Evolutionary conservation across 2,329 filamentous ascomycete species (phyloP).

Genomic region (Pestalotiopsis sp.): DNA sequence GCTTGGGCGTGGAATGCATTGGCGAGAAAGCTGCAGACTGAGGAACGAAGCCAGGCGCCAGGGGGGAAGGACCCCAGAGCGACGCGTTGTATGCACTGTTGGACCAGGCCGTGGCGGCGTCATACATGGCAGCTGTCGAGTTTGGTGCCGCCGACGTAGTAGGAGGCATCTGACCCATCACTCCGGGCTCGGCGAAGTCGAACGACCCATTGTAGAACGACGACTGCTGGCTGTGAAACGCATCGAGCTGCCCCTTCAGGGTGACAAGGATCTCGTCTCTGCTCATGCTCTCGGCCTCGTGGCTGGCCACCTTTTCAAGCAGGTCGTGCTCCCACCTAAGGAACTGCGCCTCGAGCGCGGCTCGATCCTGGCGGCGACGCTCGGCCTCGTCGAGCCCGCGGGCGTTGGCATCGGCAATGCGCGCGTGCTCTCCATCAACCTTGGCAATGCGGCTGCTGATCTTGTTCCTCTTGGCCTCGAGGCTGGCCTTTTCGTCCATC

Average conservation of each 20-base stretch:
- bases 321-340: slow-evolving; percentile 47
- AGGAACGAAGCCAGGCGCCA: slow-evolving; percentile 41
- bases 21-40: slow-evolving; percentile 34
- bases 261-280: slow-evolving; percentile 44
- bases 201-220: slow-evolving; percentile 35
- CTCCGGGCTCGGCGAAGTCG: slow-evolving; percentile 29
- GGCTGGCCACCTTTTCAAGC: slow-evolving; percentile 39
- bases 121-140: slow-evolving; percentile 25
- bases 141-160: slow-evolving; percentile 9
- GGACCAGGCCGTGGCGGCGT: slow-evolving; percentile 32
- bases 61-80: slow-evolving; percentile 35
- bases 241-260: slow-evolving; percentile 41
- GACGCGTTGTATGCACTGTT: slow-evolving; percentile 34
- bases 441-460: slow-evolving; percentile 72
- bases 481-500: slow-evolving; percentile 64
- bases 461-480: slow-evolving; percentile 73
- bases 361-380: slow-evolving; percentile 55
- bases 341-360: slow-evolving; percentile 49
- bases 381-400: slow-evolving; percentile 67
- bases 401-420: slow-evolving; percentile 70
- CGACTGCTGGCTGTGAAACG: slow-evolving; percentile 39
- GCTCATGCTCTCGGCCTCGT: slow-evolving; percentile 37
- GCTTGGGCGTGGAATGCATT: slow-evolving; percentile 36
- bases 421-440: slow-evolving; percentile 72
- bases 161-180: slow-evolving; percentile 20